Evolutionary conservation across 495 filamentous ascomycete genomes (phyloP).

Genomic region (Terfezia claveryi): DNA sequence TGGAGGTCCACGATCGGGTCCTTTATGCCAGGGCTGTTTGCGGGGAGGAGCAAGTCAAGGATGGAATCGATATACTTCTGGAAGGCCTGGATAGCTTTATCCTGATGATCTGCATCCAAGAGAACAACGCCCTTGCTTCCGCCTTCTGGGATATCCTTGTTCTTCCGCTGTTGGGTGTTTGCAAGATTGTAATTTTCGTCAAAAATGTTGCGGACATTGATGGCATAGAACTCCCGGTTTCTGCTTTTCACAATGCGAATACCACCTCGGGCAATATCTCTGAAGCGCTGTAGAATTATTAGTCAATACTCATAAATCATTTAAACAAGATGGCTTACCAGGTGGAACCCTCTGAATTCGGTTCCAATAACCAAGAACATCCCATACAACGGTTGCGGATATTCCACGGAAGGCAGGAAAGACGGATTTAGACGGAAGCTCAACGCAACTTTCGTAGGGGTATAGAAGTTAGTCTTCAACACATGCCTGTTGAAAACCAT

Average conservation of each 20-base stretch:
- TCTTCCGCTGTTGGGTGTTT: conserved; percentile 97
- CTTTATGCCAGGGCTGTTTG: conserved; percentile 87
- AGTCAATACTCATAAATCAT: background rate
- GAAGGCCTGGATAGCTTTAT: conserved; percentile 75
- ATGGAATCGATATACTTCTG: conserved; percentile 99
- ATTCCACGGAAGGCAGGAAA: conserved; percentile 80
- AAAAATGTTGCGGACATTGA: conserved; percentile 87
- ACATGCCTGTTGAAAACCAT: conserved; percentile 76
- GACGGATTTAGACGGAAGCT: conserved; percentile 81
- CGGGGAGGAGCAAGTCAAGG: conserved; percentile 74
- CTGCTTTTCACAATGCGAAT: conserved; percentile 97
- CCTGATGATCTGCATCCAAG: conserved; percentile 78
- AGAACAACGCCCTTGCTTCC: conserved; percentile 96
- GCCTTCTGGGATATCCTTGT: conserved; percentile 99
- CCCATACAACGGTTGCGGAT: conserved; percentile 79
- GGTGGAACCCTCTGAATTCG: conserved; percentile 90
- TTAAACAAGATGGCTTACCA: conserved; percentile 23
- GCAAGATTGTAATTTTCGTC: conserved; percentile 98
- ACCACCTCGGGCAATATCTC: conserved; percentile 88
- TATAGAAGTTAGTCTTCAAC: conserved; percentile 98
- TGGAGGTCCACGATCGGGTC: conserved; percentile 92
- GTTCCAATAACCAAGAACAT: conserved; percentile 98
- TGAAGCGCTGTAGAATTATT: conserved; percentile 33
- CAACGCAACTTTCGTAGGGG: conserved; percentile 90
- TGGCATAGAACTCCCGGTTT: conserved; percentile 80